Evolutionary conservation across 371 early-diverging fungal species (phyloP).

Genomic region (Dentiscutata heterogama): DNA sequence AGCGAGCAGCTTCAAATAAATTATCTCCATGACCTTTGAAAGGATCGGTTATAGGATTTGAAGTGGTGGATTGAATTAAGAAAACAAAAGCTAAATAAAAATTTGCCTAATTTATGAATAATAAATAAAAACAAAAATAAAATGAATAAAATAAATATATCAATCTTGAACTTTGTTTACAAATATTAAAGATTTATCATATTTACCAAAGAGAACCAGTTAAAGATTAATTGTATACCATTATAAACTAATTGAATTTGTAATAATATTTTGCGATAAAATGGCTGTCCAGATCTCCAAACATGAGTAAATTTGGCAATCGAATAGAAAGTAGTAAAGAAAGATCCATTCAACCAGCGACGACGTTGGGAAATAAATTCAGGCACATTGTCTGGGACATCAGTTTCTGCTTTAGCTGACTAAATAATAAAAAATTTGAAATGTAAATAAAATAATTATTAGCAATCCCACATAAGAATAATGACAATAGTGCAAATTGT

Average conservation of each 20-base stretch:
- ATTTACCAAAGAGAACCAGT: too few species aligned
- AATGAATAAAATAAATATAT: too few species aligned
- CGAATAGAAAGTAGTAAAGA: constrained; percentile 93
- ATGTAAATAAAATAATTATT: too few species aligned
- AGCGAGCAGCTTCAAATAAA: constrained; percentile 46
- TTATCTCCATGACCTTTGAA: constrained; percentile 64
- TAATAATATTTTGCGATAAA: constrained; percentile 70
- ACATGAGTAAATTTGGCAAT: constrained; percentile 80
- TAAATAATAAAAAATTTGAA: too few species aligned
- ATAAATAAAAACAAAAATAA: too few species aligned
- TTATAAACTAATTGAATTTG: constrained; percentile 50
- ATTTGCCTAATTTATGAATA: too few species aligned
- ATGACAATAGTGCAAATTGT: too few species aligned
- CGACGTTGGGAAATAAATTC: constrained; percentile 94
- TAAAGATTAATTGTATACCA: too few species aligned
- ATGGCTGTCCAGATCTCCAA: constrained; percentile 73
- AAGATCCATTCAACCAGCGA: constrained; percentile 96
- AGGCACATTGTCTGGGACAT: constrained; percentile 85
- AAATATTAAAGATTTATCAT: too few species aligned
- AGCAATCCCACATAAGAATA: too few species aligned
- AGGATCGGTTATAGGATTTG: constrained; percentile 70
- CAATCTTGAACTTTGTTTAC: too few species aligned
- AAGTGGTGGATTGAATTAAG: constrained; percentile 70
- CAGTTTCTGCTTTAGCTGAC: not conserved
- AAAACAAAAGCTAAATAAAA: constrained; percentile 69